Evolutionary conservation across 2,329 filamentous ascomycete species (phyloP).

Genomic region (Xylaria polymorpha): DNA sequence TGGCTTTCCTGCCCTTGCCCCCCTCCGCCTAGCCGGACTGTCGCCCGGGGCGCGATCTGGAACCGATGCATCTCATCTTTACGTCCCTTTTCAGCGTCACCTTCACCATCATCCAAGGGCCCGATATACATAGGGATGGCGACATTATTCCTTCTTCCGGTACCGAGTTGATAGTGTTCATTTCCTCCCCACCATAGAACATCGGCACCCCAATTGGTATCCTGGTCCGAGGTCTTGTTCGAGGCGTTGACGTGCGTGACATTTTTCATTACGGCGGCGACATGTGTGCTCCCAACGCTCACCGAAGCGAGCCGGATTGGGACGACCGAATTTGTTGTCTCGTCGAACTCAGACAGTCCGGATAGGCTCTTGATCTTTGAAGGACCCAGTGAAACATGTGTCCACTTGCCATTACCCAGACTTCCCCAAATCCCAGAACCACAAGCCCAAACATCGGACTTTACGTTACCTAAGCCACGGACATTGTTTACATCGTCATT

Average conservation of each 20-base stretch:
- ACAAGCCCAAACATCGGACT: constrained; percentile 85
- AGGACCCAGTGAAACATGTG: constrained; percentile 81
- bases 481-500: constrained; percentile 54
- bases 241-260: constrained; percentile 73
- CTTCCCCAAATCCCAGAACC: constrained; percentile 87
- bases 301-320: constrained; percentile 83
- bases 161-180: constrained; percentile 92
- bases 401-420: constrained; percentile 89
- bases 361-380: constrained; percentile 86
- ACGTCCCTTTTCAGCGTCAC: constrained; percentile 69
- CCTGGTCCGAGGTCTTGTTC: constrained; percentile 66
- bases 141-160: constrained; percentile 85
- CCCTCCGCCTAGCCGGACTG: constrained; percentile 70
- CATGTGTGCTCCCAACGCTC: constrained; percentile 83
- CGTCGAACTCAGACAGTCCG: constrained; percentile 88
- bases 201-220: constrained; percentile 89
- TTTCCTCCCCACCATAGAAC: constrained; percentile 96
- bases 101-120: constrained; percentile 71
- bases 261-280: constrained; percentile 85
- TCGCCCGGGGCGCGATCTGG: constrained; percentile 81
- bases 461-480: constrained; percentile 65
- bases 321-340: constrained; percentile 71
- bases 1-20: constrained; percentile 74
- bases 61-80: constrained; percentile 76
- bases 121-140: constrained; percentile 81